Evolutionary conservation across 169 alveolate species (phyloP), one percentile per base, ranked within the genome.

Genomic region (Theileria annulata): DNA sequence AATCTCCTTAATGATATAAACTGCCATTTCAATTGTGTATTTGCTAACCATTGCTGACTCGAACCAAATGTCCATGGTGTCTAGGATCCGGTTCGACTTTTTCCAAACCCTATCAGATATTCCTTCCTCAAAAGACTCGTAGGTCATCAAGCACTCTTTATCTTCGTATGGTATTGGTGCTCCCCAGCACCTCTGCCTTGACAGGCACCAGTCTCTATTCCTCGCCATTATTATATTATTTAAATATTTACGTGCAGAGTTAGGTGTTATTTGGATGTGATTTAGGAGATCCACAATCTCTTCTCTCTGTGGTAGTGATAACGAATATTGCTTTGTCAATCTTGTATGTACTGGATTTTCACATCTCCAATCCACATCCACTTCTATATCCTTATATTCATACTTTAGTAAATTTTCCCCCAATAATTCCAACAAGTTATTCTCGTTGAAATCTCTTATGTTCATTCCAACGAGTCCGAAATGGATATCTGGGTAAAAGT

Each of bases 161-260:
- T 42, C 59, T 33, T 37, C 59, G 15, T 30, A 59, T 30, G 83
- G 76, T 28, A 93, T 86, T 30, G 92, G 92, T 13, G 90, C 80
- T 42, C 96, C 96, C 96, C 96, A 93, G 62, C 51, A 72, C 51
- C 94, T 64, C 75, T 93, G 96, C 35, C 96, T 84, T 58, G 94
- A 87, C 59, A 93, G 60, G 66, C 96, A 93, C 96, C 96, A 93
- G 68, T 92, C 91, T 42, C 83, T 80, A 19, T 71, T 10, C 49
- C 94, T 58, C 69, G 73, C 77, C 68, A 70, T 47, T 3, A 88
- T 79, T 0, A 85, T 79, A 67, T 86, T 86, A 49, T 73, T 58
- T 68, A 91, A 71, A 69, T 70, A 76, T 31, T 85, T 78, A 27
- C 80, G 77, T 10, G 77, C 73, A 10, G 85, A 62, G 5, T 49